These are phyloP conservation scores for Mycocentrospora acerina DNA, from an alignment of 2,329 filamentous ascomycete genomes.

Conservation along the genomic window DNA sequence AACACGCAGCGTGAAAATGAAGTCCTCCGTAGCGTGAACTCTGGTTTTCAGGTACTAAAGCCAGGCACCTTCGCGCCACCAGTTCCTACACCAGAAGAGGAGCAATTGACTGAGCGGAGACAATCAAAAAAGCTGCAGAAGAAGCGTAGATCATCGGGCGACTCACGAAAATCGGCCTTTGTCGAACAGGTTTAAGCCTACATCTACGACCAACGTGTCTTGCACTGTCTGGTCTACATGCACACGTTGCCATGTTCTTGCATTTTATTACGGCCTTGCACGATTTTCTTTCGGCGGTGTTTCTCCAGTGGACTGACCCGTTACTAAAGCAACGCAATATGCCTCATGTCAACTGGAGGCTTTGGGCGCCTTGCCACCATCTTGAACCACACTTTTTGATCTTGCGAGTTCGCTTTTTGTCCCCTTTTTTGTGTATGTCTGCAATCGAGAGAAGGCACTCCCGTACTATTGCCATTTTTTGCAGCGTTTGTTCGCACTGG, in stretches of 20 bases:
- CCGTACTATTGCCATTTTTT: too few species aligned
- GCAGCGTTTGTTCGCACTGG: too few species aligned
- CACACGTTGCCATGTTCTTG: slow-evolving; percentile 23
- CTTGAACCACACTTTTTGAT: too few species aligned
- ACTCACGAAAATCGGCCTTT: slow-evolving; percentile 38
- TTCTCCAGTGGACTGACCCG: too few species aligned
- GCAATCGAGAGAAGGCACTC: too few species aligned
- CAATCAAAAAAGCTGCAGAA: slow-evolving; percentile 47
- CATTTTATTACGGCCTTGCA: slow-evolving; percentile 23
- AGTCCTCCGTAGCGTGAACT: slow-evolving; percentile 45
- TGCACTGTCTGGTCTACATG: slow-evolving; percentile 16
- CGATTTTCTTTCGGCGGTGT: slow-evolving; percentile 8
- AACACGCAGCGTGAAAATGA: slow-evolving; percentile 34
- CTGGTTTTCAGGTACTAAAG: slow-evolving; percentile 44
- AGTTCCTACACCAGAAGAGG: slow-evolving; percentile 23
- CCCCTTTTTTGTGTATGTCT: too few species aligned
- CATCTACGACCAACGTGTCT: slow-evolving; percentile 15
- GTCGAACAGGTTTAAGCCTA: slow-evolving; percentile 38
- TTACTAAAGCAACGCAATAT: too few species aligned
- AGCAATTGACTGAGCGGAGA: slow-evolving; percentile 36
- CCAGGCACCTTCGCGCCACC: slow-evolving; percentile 43
- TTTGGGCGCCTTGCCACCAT: too few species aligned
- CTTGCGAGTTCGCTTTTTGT: too few species aligned
- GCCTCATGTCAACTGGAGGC: too few species aligned
- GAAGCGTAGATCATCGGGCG: slow-evolving; percentile 39